Evolutionary conservation across 352 stramenopile genomes (phyloP), one percentile per base, ranked within the genome.

Genomic region (Thraustochytrium striatum): DNA sequence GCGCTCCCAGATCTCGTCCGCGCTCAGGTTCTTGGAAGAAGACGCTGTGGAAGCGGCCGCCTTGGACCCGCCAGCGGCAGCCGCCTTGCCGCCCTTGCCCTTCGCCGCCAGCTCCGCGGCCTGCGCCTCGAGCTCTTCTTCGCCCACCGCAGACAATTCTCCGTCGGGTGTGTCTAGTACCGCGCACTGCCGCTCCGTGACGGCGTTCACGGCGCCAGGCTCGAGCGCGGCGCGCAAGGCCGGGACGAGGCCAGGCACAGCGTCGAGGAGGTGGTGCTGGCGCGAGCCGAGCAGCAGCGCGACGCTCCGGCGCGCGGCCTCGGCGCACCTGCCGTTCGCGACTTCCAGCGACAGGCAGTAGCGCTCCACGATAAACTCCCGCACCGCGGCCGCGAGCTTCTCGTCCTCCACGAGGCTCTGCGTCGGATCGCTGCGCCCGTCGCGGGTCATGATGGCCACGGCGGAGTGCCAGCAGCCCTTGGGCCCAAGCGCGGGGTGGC

Each of bases 1-100:
- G 28, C 57, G 39, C 55, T 79, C 69, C 69, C 69, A 79, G n/a
- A 61, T 58, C n/a, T 79, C 69, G 30, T 79, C 69, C 57, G 72
- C 52, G 5, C 28, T 79, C 69, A 69, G 36, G 57, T 69, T n/a
- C n/a, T n/a, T n/a, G n/a, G n/a, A n/a, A n/a, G n/a, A n/a, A 62
- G 28, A 28, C n/a, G n/a, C 25, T 79, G 47, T 62, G n/a, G 16
- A 35, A 21, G 32, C 30, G 35, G 32, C 69, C 9, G 35, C 25
- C 38, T 69, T 69, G 38, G 58, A 30, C 50, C 52, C 50, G 52
- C 65, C 47, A 8, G 16, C 9, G 25, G 44, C 65, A 19, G 32
- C 52, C 21, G 19, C 33, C 55, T n/a, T 19, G 9, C 61, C 1
- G 28, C 8, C 9, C 35, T 28, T 57, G 16, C 39, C 19, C 52